A percentile compares a stretch with the other conserved stretches of the same genome.
Conservation (phyloP, 495 filamentous ascomycete species). For the Penicillium daleae region DNA sequence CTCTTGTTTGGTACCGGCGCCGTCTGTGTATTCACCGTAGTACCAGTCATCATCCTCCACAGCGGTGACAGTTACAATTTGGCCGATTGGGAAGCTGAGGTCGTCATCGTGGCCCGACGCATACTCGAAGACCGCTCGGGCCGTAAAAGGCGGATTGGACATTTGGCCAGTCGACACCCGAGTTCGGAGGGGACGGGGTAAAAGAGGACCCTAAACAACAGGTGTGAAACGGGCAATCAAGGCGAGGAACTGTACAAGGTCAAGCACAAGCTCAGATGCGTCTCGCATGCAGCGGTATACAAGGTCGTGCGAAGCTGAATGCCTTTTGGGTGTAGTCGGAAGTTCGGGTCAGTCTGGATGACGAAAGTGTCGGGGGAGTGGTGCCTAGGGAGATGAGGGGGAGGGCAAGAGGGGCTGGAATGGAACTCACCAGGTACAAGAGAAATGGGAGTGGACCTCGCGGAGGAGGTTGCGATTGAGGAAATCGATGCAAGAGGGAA, state of each 20-base stretch:
- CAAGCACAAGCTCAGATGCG: slow-evolving; percentile 23
- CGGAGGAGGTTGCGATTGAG: slow-evolving; percentile 14
- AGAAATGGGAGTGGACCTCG: slow-evolving; percentile 16
- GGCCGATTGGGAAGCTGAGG: slow-evolving; percentile 80
- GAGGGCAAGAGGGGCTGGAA: slow-evolving; percentile 17
- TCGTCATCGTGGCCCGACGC: slow-evolving; percentile 90
- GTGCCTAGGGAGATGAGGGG: slow-evolving; percentile 36
- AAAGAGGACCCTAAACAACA: slow-evolving; percentile 25
- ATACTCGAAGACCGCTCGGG: slow-evolving; percentile 95
- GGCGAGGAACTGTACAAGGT: slow-evolving; percentile 26
- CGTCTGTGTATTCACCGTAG: slow-evolving; percentile 83
- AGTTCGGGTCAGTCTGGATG: slow-evolving; percentile 28
- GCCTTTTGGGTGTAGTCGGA: slow-evolving; percentile 9
- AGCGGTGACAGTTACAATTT: slow-evolving; percentile 91
- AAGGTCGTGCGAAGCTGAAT: slow-evolving; percentile 3
- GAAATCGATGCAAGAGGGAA: slow-evolving; percentile 18
- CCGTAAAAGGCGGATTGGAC: slow-evolving; percentile 82
- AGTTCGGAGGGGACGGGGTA: slow-evolving; percentile 27
- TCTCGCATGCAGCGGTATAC: slow-evolving; percentile 25
- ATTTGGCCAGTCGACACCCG: slow-evolving; percentile 55
- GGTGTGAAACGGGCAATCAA: slow-evolving; percentile 22
- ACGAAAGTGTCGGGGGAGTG: slow-evolving; percentile 24
- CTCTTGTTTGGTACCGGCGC: slow-evolving; percentile 69
- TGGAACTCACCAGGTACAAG: slow-evolving; percentile 20
- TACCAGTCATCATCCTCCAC: slow-evolving; percentile 97